Percentiles rank a stretch among this genome's conserved stretches.
Evolutionary conservation across 495 filamentous ascomycete species (phyloP).

Genomic region (Aspergillus panamensis): DNA sequence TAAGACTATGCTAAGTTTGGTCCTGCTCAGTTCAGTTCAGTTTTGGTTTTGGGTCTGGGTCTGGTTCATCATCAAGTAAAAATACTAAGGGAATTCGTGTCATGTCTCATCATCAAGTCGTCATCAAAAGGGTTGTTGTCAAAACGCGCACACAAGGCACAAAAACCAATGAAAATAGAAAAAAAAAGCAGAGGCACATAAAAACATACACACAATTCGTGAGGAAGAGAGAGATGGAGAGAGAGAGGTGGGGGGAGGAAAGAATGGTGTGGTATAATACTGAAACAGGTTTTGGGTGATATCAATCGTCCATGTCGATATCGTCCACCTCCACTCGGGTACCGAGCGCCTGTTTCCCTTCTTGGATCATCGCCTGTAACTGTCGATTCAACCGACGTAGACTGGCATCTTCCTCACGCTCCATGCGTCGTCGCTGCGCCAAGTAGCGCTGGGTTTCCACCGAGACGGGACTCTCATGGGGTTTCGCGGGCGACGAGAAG

Average conservation of each 20-base stretch:
- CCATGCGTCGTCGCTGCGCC: slow-evolving; percentile 61
- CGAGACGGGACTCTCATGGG: slow-evolving; percentile 45
- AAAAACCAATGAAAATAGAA: neutral
- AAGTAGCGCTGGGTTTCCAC: slow-evolving; percentile 66
- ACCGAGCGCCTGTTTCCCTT: slow-evolving; percentile 83
- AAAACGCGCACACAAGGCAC: neutral
- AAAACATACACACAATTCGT: neutral
- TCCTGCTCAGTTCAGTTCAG: neutral
- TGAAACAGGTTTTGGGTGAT: neutral
- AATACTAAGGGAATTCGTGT: neutral
- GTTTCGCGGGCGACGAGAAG: slow-evolving; percentile 31
- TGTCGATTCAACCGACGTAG: slow-evolving; percentile 74
- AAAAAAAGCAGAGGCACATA: neutral
- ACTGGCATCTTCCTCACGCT: slow-evolving; percentile 73
- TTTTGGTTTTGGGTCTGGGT: no score
- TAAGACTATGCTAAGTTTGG: neutral
- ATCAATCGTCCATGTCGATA: slow-evolving; percentile 46
- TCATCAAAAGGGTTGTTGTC: neutral
- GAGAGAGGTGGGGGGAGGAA: neutral
- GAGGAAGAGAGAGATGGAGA: neutral
- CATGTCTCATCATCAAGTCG: neutral
- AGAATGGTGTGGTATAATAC: neutral
- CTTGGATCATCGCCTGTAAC: slow-evolving; percentile 77
- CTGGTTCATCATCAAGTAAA: neutral
- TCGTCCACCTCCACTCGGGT: slow-evolving; percentile 73